Base-by-base conservation (phyloP, 2,329 filamentous ascomycete genomes). In the Botrytis deweyae region DNA sequence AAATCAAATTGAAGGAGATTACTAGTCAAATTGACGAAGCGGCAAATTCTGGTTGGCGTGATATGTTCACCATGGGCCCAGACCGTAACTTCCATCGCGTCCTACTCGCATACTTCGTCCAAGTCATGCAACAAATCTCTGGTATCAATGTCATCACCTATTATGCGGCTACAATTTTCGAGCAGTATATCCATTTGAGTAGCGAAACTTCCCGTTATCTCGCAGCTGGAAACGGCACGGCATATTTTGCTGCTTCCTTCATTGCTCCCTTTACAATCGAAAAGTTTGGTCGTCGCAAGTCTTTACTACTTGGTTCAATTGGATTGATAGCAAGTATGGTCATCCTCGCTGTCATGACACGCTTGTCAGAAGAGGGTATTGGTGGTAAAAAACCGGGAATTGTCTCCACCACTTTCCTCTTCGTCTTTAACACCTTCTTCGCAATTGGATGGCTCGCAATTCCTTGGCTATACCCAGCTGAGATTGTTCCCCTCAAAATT, bases 91-190 rank as follows among this genome's bases (percentile, higher is more conserved):
- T 93, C 73, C 91, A 91, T 80, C 89, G 90, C 78, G 91, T 90
- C 42, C 89, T 93, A 74, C 86, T 93, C 69, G 91, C 91, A 79
- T 91, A 88, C 63, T 90, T 90, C n/a, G 86, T 93, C 52, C 91
- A 73, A 77, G 82, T 87, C 29, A 85, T 87, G 80, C 86, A 89
- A 76, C 88, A 89, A 76, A 82, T 85, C 12, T 81, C 79, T 3
- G 84, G 80, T 8, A 84, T 84, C 65, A 85, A 85, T 72, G 77
- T 84, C 0, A 85, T 84, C 74, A 84, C 83, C 0, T 85, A 84
- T 76, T 85, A 84, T 44, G 85, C 87, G 0, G 83, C 87, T 1
- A 85, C 85, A 38, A 87, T 89, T 66, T 87, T 86, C 75, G 81
- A 86, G 71, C 83, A 84, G 42, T 85, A 84, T 25, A 85, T 88